Conservation (phyloP, 179 eudicot genomes). For the Pouteria campechiana region DNA sequence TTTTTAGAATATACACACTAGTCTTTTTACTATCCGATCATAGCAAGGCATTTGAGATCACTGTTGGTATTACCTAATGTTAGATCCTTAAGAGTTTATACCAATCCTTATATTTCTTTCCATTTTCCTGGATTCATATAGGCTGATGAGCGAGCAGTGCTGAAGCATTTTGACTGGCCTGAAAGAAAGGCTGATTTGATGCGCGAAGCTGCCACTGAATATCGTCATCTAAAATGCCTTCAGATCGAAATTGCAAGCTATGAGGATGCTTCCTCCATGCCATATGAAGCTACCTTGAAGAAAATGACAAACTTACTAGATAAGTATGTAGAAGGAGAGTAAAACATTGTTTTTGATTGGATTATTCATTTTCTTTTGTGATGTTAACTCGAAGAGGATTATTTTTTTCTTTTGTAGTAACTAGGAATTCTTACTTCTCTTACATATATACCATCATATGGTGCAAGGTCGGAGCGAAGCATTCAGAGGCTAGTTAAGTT, state of each 20-base stretch:
- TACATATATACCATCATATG: background rate
- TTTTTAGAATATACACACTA: no score
- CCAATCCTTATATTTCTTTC: no score
- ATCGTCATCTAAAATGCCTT: slow-evolving; percentile 12
- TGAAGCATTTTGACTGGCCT: slow-evolving; percentile 22
- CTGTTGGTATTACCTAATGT: no score
- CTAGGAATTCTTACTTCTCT: no score
- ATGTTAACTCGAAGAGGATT: no score
- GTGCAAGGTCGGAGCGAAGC: slow-evolving; percentile 15
- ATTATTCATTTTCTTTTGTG: no score
- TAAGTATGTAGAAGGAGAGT: slow-evolving; percentile 7
- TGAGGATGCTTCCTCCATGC: slow-evolving; percentile 6
- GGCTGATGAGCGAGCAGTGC: slow-evolving; percentile 21
- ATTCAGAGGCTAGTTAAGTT: slow-evolving; percentile 13
- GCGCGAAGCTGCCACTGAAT: slow-evolving; percentile 23
- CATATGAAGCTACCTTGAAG: slow-evolving; percentile 11
- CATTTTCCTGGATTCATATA: background rate
- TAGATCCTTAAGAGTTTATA: no score
- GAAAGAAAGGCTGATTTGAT: slow-evolving; percentile 24
- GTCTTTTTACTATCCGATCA: no score
- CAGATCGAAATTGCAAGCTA: slow-evolving; percentile 12
- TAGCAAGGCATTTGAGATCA: no score
- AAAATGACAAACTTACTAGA: slow-evolving; percentile 19
- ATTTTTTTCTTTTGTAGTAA: no score
- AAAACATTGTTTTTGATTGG: no score